These are phyloP conservation scores for Termitomyces titanicus DNA, from an alignment of 768 basidiomycete species.

Conservation along the genomic window DNA sequence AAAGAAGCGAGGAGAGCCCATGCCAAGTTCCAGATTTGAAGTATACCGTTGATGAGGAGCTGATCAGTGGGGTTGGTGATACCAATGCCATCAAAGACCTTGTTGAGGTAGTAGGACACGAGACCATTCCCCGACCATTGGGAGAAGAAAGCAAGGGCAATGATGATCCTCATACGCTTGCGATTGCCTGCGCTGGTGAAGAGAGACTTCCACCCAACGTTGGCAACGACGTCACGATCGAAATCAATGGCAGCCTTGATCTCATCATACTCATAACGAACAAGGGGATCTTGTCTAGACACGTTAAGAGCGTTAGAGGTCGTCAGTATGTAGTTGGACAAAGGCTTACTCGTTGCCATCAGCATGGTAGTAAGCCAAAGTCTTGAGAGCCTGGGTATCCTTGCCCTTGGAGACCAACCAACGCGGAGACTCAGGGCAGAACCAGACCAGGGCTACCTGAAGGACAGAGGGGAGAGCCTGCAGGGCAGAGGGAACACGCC, in stretches of 20 bases:
- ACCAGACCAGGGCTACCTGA: slow-evolving; percentile 63
- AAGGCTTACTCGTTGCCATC: slow-evolving; percentile 55
- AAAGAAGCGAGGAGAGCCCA: slow-evolving; percentile 58
- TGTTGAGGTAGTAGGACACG: slow-evolving; percentile 78
- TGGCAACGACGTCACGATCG: slow-evolving; percentile 55
- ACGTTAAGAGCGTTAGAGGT: not conserved
- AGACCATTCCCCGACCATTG: slow-evolving; percentile 87
- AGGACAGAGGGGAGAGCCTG: slow-evolving; percentile 68
- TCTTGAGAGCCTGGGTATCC: slow-evolving; percentile 62
- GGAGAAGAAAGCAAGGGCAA: slow-evolving; percentile 79
- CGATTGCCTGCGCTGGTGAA: slow-evolving; percentile 67
- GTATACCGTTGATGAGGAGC: slow-evolving; percentile 82
- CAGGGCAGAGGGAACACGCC: slow-evolving; percentile 77
- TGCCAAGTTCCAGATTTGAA: slow-evolving; percentile 77
- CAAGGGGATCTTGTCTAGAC: slow-evolving; percentile 56
- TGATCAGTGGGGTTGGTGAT: slow-evolving; percentile 58
- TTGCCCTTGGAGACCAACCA: slow-evolving; percentile 76
- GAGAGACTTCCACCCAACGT: slow-evolving; percentile 69
- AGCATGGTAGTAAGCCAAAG: slow-evolving; percentile 81
- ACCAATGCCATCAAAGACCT: slow-evolving; percentile 66
- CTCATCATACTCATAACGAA: slow-evolving; percentile 73
- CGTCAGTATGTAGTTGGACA: no score
- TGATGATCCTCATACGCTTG: slow-evolving; percentile 71
- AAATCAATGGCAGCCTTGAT: slow-evolving; percentile 76
- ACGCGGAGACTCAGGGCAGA: slow-evolving; percentile 82